Conservation (phyloP, 2,329 filamentous ascomycete species). For the Cladophialophora carrionii region DNA sequence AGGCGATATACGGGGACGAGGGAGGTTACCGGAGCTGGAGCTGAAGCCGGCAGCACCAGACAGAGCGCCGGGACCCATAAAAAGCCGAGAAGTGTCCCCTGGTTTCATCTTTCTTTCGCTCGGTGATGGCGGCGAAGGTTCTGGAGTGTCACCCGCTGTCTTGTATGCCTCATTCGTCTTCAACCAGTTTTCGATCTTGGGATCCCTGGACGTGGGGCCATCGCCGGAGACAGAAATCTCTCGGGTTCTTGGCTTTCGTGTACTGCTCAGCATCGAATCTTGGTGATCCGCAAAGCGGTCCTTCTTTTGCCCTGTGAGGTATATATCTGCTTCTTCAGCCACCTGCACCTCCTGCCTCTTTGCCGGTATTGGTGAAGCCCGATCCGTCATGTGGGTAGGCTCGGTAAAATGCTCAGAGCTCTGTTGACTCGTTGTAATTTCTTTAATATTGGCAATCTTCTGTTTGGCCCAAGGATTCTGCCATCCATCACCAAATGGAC, state of each 20-base stretch:
- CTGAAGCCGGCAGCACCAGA: neutral
- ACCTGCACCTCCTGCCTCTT: neutral
- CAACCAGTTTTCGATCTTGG: slow-evolving; percentile 31
- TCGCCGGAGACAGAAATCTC: neutral
- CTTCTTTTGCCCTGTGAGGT: neutral
- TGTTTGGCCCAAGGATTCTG: slow-evolving; percentile 49
- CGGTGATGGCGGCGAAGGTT: slow-evolving; percentile 3
- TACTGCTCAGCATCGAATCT: neutral
- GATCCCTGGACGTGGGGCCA: neutral
- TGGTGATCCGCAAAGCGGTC: neutral
- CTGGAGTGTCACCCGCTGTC: neutral
- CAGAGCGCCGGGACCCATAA: neutral
- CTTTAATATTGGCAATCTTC: slow-evolving; percentile 34
- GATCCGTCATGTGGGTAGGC: neutral
- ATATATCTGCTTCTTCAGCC: neutral
- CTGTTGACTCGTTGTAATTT: neutral
- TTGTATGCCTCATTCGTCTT: slow-evolving; percentile 15
- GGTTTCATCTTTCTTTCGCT: slow-evolving; percentile 4
- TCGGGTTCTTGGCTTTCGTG: neutral
- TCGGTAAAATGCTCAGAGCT: neutral
- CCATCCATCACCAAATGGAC: slow-evolving; percentile 52
- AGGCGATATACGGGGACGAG: neutral
- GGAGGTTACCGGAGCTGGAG: neutral
- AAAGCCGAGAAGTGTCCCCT: neutral
- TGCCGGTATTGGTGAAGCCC: neutral